Conservation (phyloP, 306 rosid species). For the Alnus rubra region DNA sequence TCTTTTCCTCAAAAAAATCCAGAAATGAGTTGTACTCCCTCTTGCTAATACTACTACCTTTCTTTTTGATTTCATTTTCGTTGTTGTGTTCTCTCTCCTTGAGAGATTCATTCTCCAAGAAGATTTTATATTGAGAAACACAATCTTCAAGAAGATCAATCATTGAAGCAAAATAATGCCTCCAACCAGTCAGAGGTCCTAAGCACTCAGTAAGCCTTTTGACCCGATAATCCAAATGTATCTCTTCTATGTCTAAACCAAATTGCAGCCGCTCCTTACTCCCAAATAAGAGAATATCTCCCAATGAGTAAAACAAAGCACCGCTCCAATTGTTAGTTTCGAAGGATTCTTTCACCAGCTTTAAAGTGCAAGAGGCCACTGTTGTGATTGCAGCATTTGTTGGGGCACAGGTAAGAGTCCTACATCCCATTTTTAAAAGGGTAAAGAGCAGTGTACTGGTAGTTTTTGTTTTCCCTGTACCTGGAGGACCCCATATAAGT, state of each 20-base stretch:
- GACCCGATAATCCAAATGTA: constrained; percentile 65
- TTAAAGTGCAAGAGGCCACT: constrained; percentile 55
- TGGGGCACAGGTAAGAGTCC: constrained; percentile 71
- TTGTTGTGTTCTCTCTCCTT: no score
- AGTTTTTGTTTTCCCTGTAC: constrained; percentile 81
- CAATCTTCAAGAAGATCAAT: constrained; percentile 57
- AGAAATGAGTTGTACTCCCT: constrained; percentile 62
- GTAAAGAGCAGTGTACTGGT: constrained; percentile 43
- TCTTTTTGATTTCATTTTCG: constrained; percentile 9
- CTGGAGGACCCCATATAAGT: constrained; percentile 90
- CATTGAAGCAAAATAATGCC: constrained; percentile 49
- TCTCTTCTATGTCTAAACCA: constrained; percentile 50
- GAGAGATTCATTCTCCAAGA: constrained; percentile 42
- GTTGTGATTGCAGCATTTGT: constrained; percentile 73
- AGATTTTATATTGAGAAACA: constrained; percentile 51
- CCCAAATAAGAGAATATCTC: constrained; percentile 68
- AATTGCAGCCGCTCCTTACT: constrained; percentile 60
- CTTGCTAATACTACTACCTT: no score
- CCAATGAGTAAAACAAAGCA: constrained; percentile 38
- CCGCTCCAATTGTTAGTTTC: constrained; percentile 17
- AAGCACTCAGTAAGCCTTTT: constrained; percentile 46
- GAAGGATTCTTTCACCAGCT: constrained; percentile 41
- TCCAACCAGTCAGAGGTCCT: constrained; percentile 54
- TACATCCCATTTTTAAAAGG: constrained; percentile 44
- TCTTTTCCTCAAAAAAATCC: constrained; percentile 48